Conservation (phyloP, 805 yeast species). For the Myxozyma geophila region DNA sequence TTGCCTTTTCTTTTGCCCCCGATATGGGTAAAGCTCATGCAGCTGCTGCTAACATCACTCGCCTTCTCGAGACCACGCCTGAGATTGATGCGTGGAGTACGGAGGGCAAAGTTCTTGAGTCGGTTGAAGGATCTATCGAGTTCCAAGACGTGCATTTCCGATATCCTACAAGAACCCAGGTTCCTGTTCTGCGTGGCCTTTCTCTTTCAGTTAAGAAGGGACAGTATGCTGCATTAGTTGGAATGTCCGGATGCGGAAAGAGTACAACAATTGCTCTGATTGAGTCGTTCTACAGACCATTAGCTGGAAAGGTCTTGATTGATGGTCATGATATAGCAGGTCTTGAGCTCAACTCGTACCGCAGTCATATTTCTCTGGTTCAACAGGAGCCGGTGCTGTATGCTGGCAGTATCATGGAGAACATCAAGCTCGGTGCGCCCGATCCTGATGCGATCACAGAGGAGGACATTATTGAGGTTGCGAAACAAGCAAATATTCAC, state of each 20-base stretch:
- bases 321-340: conserved; percentile 57
- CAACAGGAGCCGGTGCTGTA: conserved; percentile 65
- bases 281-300: conserved; percentile 57
- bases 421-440: conserved; percentile 54
- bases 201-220: conserved; percentile 64
- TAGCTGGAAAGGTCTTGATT: conserved; percentile 54
- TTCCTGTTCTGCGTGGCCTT: conserved; percentile 40
- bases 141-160: conserved; percentile 49
- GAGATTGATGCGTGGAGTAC: conserved; percentile 44
- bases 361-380: conserved; percentile 62
- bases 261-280: conserved; percentile 55
- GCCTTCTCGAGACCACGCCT: conserved; percentile 45
- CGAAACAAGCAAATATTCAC: conserved; percentile 57
- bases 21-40: conserved; percentile 51
- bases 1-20: conserved; percentile 50
- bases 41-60: conserved; percentile 46
- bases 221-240: conserved; percentile 83
- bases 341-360: conserved; percentile 55
- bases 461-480: conserved; percentile 50
- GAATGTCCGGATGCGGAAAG: conserved; percentile 70
- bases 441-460: conserved; percentile 45
- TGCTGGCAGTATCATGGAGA: conserved; percentile 78
- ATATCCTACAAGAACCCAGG: conserved; percentile 43
- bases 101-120: conserved; percentile 35
- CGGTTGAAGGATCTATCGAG: conserved; percentile 57